Conservation (phyloP, 2,329 filamentous ascomycete genomes). For the Venturia oleaginea region DNA sequence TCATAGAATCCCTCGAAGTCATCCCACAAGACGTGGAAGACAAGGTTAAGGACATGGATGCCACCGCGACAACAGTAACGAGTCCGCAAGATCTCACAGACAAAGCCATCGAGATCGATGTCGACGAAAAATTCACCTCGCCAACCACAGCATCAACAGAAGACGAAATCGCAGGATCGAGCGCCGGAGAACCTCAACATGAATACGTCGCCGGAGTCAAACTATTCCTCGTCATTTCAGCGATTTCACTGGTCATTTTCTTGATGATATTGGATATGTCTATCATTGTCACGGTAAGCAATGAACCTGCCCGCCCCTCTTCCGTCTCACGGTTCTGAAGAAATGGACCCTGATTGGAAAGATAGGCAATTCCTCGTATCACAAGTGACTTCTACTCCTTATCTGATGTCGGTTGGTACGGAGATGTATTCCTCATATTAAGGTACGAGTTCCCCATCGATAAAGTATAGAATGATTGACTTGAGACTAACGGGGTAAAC, state of each 20-base stretch:
- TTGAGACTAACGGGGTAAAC: conserved; percentile 23
- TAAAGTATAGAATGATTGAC: too few species aligned
- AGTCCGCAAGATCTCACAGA: background rate
- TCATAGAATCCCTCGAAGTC: too few species aligned
- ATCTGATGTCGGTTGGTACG: conserved; percentile 34
- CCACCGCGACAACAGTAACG: too few species aligned
- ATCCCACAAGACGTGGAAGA: too few species aligned
- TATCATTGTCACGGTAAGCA: conserved; percentile 23
- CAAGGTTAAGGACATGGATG: too few species aligned
- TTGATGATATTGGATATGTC: conserved; percentile 21
- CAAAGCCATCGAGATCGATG: background rate
- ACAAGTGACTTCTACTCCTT: conserved; percentile 33
- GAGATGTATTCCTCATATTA: conserved; percentile 37
- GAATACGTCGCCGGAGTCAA: conserved; percentile 11
- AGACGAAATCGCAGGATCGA: background rate
- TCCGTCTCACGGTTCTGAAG: too few species aligned
- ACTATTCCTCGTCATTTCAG: conserved; percentile 17
- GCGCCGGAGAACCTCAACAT: background rate
- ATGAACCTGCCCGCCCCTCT: too few species aligned
- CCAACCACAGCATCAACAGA: background rate
- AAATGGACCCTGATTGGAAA: conserved; percentile 19
- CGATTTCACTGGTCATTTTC: conserved; percentile 20
- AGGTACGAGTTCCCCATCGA: too few species aligned
- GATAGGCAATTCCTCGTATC: conserved; percentile 30
- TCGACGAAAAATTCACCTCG: background rate